Evolutionary conservation across 306 rosid genomes (phyloP).

Genomic region (Astragalus glycyphyllos): DNA sequence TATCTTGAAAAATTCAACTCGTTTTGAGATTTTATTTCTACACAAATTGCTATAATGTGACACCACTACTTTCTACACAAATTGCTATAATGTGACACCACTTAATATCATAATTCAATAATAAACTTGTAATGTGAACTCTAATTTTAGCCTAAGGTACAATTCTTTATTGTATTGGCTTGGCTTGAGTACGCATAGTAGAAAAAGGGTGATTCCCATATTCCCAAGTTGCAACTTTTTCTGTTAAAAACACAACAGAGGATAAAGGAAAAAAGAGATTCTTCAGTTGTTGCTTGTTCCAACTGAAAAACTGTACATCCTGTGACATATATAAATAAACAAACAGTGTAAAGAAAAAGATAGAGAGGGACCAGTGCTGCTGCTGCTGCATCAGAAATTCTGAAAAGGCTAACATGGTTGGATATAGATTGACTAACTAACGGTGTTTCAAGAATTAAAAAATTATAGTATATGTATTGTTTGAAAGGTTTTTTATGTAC

Average conservation of each 20-base stretch:
- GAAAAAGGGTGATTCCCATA: conserved; percentile 2
- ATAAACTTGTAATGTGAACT: background rate
- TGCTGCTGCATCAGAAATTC: conserved; percentile 28
- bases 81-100: conserved; percentile 27
- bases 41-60: conserved; percentile 6
- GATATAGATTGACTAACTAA: conserved; percentile 26
- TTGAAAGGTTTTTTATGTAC: background rate
- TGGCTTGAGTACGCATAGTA: conserved; percentile 8
- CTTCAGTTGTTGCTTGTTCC: conserved; percentile 41
- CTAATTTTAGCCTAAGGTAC: background rate
- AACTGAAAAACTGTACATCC: conserved; percentile 38
- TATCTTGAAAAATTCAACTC: conserved; percentile 5
- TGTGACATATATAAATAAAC: too few relatives aligned
- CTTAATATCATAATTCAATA: conserved; percentile 15
- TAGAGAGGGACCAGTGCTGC: conserved; percentile 42
- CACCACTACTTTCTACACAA: conserved; percentile 34
- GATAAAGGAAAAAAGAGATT: conserved; percentile 37
- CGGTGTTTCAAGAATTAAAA: conserved; percentile 28
- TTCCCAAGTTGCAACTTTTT: conserved; percentile 25
- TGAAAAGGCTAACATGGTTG: conserved; percentile 21
- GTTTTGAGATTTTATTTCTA: conserved; percentile 22
- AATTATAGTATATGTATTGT: background rate
- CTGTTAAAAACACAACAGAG: background rate
- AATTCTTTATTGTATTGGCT: background rate
- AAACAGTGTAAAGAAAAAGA: conserved; percentile 39